These are phyloP conservation scores for Arachis hypogaea DNA, from an alignment of 306 rosid species.

Conservation along the genomic window DNA sequence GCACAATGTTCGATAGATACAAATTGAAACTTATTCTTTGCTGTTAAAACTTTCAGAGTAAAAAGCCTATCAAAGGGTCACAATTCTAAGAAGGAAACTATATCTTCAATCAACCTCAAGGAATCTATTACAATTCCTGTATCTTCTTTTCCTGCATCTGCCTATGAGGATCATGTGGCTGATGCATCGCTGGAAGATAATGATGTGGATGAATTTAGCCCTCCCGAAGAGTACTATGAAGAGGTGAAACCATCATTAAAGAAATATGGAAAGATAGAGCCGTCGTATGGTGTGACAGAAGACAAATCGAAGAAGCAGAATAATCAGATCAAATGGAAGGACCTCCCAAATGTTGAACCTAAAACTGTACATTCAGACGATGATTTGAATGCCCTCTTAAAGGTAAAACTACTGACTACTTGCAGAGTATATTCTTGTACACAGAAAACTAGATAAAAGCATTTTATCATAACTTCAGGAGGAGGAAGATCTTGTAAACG, in stretches of 20 bases:
- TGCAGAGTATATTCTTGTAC: background rate
- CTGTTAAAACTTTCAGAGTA: constrained; percentile 57
- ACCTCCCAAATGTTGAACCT: constrained; percentile 59
- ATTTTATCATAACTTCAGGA: constrained; percentile 60
- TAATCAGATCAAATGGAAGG: constrained; percentile 71
- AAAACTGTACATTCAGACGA: constrained; percentile 58
- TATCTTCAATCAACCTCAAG: constrained; percentile 70
- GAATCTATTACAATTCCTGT: constrained; percentile 73
- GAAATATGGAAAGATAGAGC: constrained; percentile 69
- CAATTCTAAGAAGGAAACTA: constrained; percentile 73
- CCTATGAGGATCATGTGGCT: constrained; percentile 53
- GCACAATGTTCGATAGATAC: background rate
- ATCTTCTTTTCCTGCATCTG: constrained; percentile 55
- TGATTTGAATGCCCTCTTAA: constrained; percentile 76
- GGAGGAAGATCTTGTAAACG: constrained; percentile 84
- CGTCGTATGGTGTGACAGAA: constrained; percentile 51
- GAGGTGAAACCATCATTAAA: constrained; percentile 65
- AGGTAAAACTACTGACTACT: constrained; percentile 52
- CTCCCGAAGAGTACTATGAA: constrained; percentile 65
- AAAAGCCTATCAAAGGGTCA: constrained; percentile 88
- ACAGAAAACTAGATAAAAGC: background rate
- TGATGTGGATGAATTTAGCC: constrained; percentile 68
- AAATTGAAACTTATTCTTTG: constrained; percentile 8
- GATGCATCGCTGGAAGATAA: constrained; percentile 59
- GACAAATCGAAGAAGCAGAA: constrained; percentile 63